Evolutionary conservation across 2,329 filamentous ascomycete genomes (phyloP).

Genomic region (Colletotrichum sp.): DNA sequence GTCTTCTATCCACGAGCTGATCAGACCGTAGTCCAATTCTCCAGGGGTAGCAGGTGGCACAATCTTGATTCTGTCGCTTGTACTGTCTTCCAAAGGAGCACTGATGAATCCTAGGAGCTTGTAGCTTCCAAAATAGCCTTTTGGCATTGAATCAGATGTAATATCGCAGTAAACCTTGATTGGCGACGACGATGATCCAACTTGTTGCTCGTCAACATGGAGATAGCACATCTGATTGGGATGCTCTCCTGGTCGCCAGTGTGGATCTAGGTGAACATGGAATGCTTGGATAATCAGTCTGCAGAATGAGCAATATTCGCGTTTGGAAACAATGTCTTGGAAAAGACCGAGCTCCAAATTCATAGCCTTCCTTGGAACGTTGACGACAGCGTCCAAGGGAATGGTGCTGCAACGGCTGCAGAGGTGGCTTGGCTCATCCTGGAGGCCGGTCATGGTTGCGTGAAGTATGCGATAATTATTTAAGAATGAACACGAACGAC

Average conservation of each 20-base stretch:
- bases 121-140: not conserved
- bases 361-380: fast-evolving
- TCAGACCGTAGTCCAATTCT: not conserved
- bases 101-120: not conserved
- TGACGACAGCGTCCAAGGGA: not conserved
- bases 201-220: not conserved
- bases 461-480: not conserved
- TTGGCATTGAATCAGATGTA: not conserved
- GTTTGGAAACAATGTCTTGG: not conserved
- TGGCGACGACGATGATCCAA: fast-evolving
- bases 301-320: not conserved
- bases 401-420: not conserved
- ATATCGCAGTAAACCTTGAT: not conserved
- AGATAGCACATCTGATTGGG: not conserved
- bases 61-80: fast-evolving
- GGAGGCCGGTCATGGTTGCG: not conserved
- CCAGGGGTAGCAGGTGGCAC: fast-evolving
- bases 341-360: not conserved
- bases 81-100: not conserved
- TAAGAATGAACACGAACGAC: not conserved
- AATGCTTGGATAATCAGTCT: not conserved
- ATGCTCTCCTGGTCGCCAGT: not conserved
- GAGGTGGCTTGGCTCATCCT: not conserved
- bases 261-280: not conserved
- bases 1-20: not conserved